Percentiles rank a stretch among this genome's conserved stretches.
Evolutionary conservation across 2,329 filamentous ascomycete species (phyloP).

Genomic region (Aureobasidium sp.): DNA sequence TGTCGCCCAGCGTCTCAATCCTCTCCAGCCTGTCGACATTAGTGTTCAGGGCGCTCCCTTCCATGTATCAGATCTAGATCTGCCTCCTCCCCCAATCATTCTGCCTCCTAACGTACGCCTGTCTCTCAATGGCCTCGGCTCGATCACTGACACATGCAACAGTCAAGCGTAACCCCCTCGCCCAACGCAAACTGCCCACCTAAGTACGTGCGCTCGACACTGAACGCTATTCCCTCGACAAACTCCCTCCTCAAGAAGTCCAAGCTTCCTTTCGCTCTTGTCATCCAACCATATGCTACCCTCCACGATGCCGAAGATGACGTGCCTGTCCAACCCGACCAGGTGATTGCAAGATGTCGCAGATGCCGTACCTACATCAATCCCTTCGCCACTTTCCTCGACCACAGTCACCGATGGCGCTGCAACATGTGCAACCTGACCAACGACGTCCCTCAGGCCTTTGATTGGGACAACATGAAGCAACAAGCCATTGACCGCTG

Average conservation of each 20-base stretch:
- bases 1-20: constrained; percentile 60
- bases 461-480: constrained; percentile 91
- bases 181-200: constrained; percentile 84
- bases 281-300: constrained; percentile 91
- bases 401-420: constrained; percentile 95
- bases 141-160: constrained; percentile 17
- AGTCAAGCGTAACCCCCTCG: constrained; percentile 88
- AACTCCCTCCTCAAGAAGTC: constrained; percentile 94
- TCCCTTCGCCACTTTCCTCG: constrained; percentile 90
- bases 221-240: constrained; percentile 90
- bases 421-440: constrained; percentile 99
- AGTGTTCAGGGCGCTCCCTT: constrained; percentile 72
- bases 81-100: constrained; percentile 83
- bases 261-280: constrained; percentile 85
- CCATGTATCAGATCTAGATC: constrained; percentile 85
- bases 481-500: constrained; percentile 90
- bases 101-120: constrained; percentile 80
- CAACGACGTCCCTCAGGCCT: constrained; percentile 97
- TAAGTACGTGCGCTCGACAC: constrained; percentile 89
- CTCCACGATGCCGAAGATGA: constrained; percentile 89
- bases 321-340: constrained; percentile 87
- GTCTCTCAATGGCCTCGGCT: neutral
- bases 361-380: constrained; percentile 97
- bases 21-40: constrained; percentile 86
- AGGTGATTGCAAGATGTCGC: constrained; percentile 93